These are phyloP conservation scores for Daldinia eschscholtzii DNA, from an alignment of 2,329 filamentous ascomycete species.

Conservation along the genomic window DNA sequence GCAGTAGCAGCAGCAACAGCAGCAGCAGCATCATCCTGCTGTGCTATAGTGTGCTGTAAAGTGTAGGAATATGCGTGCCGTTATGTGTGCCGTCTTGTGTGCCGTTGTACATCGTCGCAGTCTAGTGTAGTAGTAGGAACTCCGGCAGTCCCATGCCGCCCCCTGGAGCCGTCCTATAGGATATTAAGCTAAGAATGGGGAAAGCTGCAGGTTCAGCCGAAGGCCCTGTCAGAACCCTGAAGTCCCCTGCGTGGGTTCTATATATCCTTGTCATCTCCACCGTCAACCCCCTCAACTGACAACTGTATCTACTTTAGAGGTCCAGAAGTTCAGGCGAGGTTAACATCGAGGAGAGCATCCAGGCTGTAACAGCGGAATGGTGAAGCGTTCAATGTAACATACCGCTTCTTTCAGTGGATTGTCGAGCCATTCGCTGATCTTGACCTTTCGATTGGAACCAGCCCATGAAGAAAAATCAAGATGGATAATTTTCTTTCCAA, in stretches of 20 bases:
- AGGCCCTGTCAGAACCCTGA: slow-evolving; percentile 42
- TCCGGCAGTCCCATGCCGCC: slow-evolving; percentile 43
- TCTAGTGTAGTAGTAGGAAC: slow-evolving; percentile 38
- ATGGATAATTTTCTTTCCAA: slow-evolving; percentile 31
- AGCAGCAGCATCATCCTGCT: no score
- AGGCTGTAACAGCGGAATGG: slow-evolving; percentile 19
- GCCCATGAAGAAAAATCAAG: slow-evolving; percentile 26
- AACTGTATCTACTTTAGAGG: slow-evolving; percentile 42
- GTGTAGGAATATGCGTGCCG: slow-evolving; percentile 25
- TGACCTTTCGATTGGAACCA: slow-evolving; percentile 40
- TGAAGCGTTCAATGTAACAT: slow-evolving; percentile 39
- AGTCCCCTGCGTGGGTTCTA: slow-evolving; percentile 41
- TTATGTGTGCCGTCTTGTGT: background rate
- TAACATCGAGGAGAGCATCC: slow-evolving; percentile 15
- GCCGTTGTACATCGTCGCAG: slow-evolving; percentile 9
- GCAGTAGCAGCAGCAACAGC: background rate
- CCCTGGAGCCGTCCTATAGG: slow-evolving; percentile 36
- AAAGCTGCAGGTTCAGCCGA: slow-evolving; percentile 43
- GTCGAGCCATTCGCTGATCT: slow-evolving; percentile 33
- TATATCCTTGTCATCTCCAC: slow-evolving; percentile 40
- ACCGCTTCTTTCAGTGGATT: slow-evolving; percentile 36
- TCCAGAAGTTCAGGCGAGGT: background rate
- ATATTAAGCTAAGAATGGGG: slow-evolving; percentile 44
- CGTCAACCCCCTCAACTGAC: slow-evolving; percentile 40
- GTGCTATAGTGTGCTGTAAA: background rate